Conservation (phyloP, 129 eudicot species). For the Oenanthe sinensis region DNA sequence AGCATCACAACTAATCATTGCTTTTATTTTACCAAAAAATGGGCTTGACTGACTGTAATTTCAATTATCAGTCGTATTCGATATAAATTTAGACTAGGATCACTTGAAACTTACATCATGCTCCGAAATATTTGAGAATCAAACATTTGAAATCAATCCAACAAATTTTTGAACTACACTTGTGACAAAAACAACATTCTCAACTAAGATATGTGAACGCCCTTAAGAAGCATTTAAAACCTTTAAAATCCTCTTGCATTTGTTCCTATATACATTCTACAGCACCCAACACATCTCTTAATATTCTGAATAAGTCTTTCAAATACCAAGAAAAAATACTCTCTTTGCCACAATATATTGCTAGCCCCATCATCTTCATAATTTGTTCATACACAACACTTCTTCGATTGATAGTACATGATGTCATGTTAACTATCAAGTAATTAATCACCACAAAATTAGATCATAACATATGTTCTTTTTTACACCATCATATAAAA, state of each 20-base stretch:
- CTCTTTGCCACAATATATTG: neutral
- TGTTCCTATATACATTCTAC: neutral
- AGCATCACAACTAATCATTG: neutral
- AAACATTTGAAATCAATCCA: neutral
- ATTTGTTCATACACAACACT: neutral
- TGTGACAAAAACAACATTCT: neutral
- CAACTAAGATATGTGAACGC: neutral
- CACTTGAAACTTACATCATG: neutral
- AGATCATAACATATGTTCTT: neutral
- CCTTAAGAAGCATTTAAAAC: neutral
- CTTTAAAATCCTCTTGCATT: neutral
- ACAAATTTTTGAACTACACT: neutral
- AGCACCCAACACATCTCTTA: neutral
- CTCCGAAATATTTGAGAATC: neutral
- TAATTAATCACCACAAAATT: neutral
- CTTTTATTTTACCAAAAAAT: too few species aligned
- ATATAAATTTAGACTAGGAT: neutral
- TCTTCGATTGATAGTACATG: neutral
- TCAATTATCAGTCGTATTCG: neutral
- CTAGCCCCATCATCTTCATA: neutral
- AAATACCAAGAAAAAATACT: neutral
- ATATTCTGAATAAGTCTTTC: neutral
- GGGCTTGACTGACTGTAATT: too few species aligned
- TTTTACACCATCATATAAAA: too few species aligned
- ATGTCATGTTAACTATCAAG: neutral